Percentiles rank a stretch among this genome's conserved stretches.
Conservation (phyloP, 345 rosid species). For the Mangifera indica region DNA sequence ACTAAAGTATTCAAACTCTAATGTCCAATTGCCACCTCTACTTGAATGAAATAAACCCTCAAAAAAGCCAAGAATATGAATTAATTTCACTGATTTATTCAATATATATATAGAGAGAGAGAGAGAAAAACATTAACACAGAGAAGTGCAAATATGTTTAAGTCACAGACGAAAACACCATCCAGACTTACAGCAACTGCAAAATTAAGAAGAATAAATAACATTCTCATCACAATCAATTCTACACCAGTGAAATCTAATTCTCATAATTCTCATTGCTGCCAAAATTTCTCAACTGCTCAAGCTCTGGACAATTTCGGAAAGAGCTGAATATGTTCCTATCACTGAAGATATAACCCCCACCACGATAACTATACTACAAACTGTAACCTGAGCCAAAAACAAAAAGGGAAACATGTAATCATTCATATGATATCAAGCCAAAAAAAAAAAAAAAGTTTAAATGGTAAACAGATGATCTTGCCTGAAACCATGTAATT, state of each 20-base stretch:
- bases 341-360: constrained; percentile 59
- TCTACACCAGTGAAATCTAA: background rate
- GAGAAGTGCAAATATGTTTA: background rate
- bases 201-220: background rate
- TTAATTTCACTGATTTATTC: no score
- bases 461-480: background rate
- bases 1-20: no score
- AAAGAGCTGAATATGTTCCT: constrained; percentile 71
- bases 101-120: no score
- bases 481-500: constrained; percentile 59
- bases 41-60: no score
- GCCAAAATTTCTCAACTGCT: constrained; percentile 28
- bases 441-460: no score
- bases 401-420: background rate
- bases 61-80: no score
- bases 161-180: background rate
- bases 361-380: constrained; percentile 58
- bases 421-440: background rate
- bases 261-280: background rate
- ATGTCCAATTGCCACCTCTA: no score
- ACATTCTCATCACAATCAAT: background rate
- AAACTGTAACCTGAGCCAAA: constrained; percentile 43
- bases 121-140: no score
- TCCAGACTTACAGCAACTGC: background rate
- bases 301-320: constrained; percentile 60